Conservation (phyloP, 2,329 filamentous ascomycete genomes). For the Sordariomycetes sp. region DNA sequence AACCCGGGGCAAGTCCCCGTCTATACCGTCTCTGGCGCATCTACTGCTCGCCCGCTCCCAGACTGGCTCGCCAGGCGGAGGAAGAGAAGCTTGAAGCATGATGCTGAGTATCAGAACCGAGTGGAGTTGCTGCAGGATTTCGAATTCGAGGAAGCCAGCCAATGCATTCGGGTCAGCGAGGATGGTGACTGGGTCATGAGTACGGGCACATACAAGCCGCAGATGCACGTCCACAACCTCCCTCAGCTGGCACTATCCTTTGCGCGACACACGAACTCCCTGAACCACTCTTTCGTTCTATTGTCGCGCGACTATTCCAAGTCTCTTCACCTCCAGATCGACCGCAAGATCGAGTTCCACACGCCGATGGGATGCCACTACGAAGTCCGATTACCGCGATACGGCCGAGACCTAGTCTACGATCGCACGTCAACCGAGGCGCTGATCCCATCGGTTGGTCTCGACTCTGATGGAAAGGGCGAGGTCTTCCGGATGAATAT, state of each 20-base stretch:
- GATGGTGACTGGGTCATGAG: conserved; percentile 98
- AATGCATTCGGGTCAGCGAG: conserved; percentile 81
- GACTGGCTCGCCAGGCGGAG: conserved; percentile 90
- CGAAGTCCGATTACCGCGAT: conserved; percentile 79
- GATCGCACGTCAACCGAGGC: conserved; percentile 76
- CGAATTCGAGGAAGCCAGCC: conserved; percentile 91
- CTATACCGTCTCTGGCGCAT: conserved; percentile 90
- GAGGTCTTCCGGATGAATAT: conserved; percentile 92
- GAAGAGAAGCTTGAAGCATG: conserved; percentile 86
- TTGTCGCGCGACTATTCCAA: conserved; percentile 90
- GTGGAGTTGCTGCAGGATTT: conserved; percentile 96
- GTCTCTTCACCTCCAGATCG: conserved; percentile 84
- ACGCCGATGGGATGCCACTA: conserved; percentile 84
- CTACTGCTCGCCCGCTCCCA: conserved; percentile 77
- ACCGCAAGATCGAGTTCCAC: conserved; percentile 88
- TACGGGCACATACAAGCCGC: conserved; percentile 62
- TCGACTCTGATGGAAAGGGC: conserved; percentile 76
- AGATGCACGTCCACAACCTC: conserved; percentile 89
- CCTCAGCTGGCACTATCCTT: conserved; percentile 91
- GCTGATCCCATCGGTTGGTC: conserved; percentile 76
- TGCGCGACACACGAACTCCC: conserved; percentile 79
- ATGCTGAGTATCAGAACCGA: conserved; percentile 85
- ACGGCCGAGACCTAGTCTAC: conserved; percentile 83
- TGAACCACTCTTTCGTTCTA: conserved; percentile 86
- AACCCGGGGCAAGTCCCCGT: conserved; percentile 79